Evolutionary conservation across 1,284 basidiomycete species (phyloP).

Genomic region (Apiotrichum domesticum): DNA sequence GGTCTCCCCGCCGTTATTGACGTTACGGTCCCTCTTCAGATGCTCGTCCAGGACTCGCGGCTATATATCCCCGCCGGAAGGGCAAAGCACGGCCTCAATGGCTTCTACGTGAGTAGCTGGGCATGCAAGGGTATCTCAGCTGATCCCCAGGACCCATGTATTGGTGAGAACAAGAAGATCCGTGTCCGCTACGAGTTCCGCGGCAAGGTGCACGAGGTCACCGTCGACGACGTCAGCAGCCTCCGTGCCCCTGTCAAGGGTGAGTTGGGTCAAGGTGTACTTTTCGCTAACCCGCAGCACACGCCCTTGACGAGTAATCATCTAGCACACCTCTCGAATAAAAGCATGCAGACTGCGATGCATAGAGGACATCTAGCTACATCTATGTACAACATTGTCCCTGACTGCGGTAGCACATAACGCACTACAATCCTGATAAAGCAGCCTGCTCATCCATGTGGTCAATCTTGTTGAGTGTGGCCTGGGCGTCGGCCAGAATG

Average conservation of each 20-base stretch:
- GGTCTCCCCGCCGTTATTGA: constrained; percentile 57
- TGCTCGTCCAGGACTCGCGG: constrained; percentile 70
- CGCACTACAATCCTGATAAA: too few relatives aligned
- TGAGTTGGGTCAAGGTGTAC: not conserved
- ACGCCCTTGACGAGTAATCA: constrained; percentile 6
- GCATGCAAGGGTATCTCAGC: not conserved
- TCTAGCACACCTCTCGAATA: not conserved
- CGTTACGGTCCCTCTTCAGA: constrained; percentile 73
- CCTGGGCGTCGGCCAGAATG: constrained; percentile 22
- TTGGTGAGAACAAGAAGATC: constrained; percentile 52
- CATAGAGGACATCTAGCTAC: not conserved
- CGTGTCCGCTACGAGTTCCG: constrained; percentile 71
- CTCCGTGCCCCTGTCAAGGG: constrained; percentile 69
- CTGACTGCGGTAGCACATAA: too few relatives aligned
- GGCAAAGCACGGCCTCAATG: constrained; percentile 49
- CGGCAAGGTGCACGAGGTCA: constrained; percentile 65
- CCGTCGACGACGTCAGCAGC: constrained; percentile 63
- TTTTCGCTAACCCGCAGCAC: not conserved
- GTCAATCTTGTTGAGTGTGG: constrained; percentile 16
- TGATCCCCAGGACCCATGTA: constrained; percentile 41
- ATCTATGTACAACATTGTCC: not conserved
- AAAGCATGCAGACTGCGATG: not conserved
- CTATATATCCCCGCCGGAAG: constrained; percentile 70
- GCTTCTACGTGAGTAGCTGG: constrained; percentile 35
- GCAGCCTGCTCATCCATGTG: not conserved